Base-by-base conservation (phyloP, 2,329 filamentous ascomycete genomes). In the Colletotrichum limetticola region DNA sequence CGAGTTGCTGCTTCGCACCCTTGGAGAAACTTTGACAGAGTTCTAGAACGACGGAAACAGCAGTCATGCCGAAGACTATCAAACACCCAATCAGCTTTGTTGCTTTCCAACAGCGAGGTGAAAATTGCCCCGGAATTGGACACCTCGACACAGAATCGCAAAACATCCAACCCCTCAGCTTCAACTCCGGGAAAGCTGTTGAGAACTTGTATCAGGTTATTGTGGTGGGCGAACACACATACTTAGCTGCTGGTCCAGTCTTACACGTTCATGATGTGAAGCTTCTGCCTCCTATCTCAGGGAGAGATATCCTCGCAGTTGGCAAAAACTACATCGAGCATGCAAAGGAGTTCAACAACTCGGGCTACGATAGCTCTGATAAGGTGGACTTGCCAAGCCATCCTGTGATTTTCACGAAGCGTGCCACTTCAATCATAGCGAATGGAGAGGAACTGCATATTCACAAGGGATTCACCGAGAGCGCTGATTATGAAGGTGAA, bases 271-370 rank as follows among this genome's bases (percentile, higher is more conserved):
- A 80, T 4, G 74, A 77, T 4, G 81, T 86, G 26, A 83, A 82
- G 69, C 76, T 89, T 1, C 81, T 88, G 0, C 80, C 88, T 3
- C 85, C 86, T 0, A 82, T 89, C 55, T 80, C 79, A 24, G 84
- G 83, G 7, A 82, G 88, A 30, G 87, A 90, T 77, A 80, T 90
- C n/a, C 82, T 90, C 2, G 84, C 86, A 59, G 86, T 90, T 2
- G 87, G 88, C 32, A 89, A 90, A 77, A 90, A 90, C 75, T 91
- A 90, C 75, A 80, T 82, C 37, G 88, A 88, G 53, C 88, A 91
- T 76, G 88, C 88, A 1, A 86, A 85, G 66, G 88, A 90, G 72
- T 90, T 91, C 80, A 88, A 90, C 75, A 82, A 79, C 12, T 87
- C 85, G 1, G 88, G 88, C 0, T 90, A 85, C 75, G 89, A 90